These are phyloP conservation scores for Boletus calvinii DNA, from an alignment of 1,284 basidiomycete genomes.

Conservation along the genomic window DNA sequence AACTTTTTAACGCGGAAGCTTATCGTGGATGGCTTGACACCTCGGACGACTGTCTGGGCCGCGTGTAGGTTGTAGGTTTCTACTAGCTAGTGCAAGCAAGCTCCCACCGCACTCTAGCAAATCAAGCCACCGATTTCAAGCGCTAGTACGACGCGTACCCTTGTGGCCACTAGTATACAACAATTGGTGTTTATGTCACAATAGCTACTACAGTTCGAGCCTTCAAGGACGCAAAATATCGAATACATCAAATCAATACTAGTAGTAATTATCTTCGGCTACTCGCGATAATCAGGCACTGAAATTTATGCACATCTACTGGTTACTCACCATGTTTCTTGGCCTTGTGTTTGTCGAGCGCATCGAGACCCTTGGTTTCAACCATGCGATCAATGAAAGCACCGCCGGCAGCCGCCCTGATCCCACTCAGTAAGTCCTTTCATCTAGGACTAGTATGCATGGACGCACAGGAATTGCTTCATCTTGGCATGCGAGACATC, in stretches of 20 bases:
- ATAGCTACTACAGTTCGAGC: not conserved
- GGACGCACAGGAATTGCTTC: constrained; percentile 29
- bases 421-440: not conserved
- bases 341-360: constrained; percentile 35
- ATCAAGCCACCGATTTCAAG: too few species aligned
- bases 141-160: too few species aligned
- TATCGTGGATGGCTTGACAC: not conserved
- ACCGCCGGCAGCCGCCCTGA: constrained; percentile 37
- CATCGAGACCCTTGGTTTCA: constrained; percentile 55
- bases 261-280: constrained; percentile 14
- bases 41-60: too few species aligned
- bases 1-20: not conserved
- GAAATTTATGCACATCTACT: fast-evolving
- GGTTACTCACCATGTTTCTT: constrained; percentile 31
- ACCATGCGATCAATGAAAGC: constrained; percentile 45
- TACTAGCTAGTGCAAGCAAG: not conserved
- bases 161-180: constrained; percentile 2
- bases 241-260: not conserved
- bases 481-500: constrained; percentile 13
- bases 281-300: not conserved
- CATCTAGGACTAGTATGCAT: not conserved
- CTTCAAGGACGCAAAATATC: not conserved
- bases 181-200: not conserved
- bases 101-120: too few species aligned
- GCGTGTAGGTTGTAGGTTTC: not conserved